Percentiles rank a stretch among this genome's conserved stretches.
phyloP scores from a whole-genome alignment of 305 asterid genomes.

The Nicotiana rustica region DNA sequence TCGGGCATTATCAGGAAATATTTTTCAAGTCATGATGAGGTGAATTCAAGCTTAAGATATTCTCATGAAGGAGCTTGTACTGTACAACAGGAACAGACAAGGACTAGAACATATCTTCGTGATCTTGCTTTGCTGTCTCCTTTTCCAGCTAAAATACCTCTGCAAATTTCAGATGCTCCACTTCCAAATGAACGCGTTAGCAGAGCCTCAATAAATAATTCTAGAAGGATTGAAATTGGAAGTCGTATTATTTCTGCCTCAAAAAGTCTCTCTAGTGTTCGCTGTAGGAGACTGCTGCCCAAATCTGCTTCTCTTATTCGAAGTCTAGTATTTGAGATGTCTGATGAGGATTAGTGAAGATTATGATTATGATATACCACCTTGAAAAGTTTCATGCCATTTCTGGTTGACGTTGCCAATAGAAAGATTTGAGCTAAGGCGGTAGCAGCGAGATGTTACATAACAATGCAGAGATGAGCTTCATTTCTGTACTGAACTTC shows the following conservation, averaged over 20 bases:
- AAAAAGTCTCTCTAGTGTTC: slow-evolving; percentile 38
- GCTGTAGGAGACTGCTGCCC: slow-evolving; percentile 6
- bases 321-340: slow-evolving; percentile 50
- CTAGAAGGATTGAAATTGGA: slow-evolving; percentile 56
- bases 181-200: slow-evolving; percentile 30
- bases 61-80: not conserved
- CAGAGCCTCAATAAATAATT: slow-evolving; percentile 35
- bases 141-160: slow-evolving; percentile 37
- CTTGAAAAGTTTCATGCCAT: not conserved
- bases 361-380: not conserved
- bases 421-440: not conserved
- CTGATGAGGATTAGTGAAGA: slow-evolving; percentile 46
- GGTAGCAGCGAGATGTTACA: not conserved
- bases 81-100: slow-evolving; percentile 28
- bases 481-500: not conserved
- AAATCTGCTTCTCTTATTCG: slow-evolving; percentile 22
- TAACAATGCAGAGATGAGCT: not conserved
- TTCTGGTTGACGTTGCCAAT: not conserved
- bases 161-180: slow-evolving; percentile 16
- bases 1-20: slow-evolving; percentile 72
- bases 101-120: slow-evolving; percentile 28
- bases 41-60: slow-evolving; percentile 47
- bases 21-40: slow-evolving; percentile 64
- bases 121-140: slow-evolving; percentile 33
- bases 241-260: slow-evolving; percentile 57